These are phyloP conservation scores for Auxenochlorella pyrenoidosa DNA, from an alignment of 139 green algal genomes.

Conservation along the genomic window DNA sequence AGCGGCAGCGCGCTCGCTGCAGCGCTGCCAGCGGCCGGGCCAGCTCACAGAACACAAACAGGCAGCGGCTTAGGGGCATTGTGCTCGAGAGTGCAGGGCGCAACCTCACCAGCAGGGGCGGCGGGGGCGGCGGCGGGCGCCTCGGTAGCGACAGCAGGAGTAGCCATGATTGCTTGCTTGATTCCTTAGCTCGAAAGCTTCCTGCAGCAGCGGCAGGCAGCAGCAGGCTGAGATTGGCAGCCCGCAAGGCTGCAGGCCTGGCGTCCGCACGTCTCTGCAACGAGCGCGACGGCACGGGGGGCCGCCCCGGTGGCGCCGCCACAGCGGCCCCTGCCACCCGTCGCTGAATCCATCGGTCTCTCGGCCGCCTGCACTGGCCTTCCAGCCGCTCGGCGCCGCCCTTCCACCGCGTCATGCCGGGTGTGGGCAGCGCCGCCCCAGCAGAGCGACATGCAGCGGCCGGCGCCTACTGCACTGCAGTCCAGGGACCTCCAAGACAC, in stretches of 20 bases:
- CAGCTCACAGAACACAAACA: no score
- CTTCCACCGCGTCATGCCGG: no score
- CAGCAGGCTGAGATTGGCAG: not conserved
- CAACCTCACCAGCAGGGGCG: not conserved
- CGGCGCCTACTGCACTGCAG: not conserved
- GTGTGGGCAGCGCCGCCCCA: no score
- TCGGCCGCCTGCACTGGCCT: not conserved
- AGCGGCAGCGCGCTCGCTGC: no score
- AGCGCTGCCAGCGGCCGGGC: no score
- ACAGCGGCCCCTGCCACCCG: no score
- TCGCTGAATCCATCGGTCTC: no score
- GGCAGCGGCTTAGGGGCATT: no score
- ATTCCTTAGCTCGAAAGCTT: not conserved
- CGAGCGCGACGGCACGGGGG: not conserved
- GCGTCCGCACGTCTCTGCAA: not conserved
- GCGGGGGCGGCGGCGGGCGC: not conserved
- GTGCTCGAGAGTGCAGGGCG: not conserved
- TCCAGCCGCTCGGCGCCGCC: not conserved
- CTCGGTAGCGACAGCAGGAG: constrained; percentile 26
- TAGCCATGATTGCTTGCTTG: constrained; percentile 20
- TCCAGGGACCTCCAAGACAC: not conserved
- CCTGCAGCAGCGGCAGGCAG: not conserved
- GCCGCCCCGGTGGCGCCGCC: no score
- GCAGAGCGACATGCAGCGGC: not conserved
- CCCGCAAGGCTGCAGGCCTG: not conserved